A percentile compares a stretch with the other conserved stretches of the same genome.
Conservation (phyloP, 2,329 filamentous ascomycete genomes). For the Fusarium sp. region DNA sequence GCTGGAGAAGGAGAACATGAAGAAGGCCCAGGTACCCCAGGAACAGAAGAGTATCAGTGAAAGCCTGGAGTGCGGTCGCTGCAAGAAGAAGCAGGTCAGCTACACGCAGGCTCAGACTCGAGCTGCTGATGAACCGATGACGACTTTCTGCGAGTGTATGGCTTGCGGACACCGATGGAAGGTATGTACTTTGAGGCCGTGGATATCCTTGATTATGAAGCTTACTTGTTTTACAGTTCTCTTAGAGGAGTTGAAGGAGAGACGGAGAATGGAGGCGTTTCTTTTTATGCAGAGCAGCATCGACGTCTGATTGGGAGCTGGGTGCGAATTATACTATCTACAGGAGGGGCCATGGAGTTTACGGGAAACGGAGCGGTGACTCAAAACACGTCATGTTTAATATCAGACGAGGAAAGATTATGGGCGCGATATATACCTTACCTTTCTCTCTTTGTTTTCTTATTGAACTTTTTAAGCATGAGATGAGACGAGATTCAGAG, state of each 20-base stretch:
- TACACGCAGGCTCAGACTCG: constrained; percentile 97
- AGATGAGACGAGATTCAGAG: not conserved
- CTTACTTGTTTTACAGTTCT: constrained; percentile 45
- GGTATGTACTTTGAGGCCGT: constrained; percentile 61
- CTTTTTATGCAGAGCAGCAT: constrained; percentile 36
- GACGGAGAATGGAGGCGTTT: constrained; percentile 31
- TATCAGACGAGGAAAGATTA: constrained; percentile 44
- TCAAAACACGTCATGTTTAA: constrained; percentile 41
- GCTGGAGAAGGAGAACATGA: constrained; percentile 94
- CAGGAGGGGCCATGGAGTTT: constrained; percentile 46
- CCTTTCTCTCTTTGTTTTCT: constrained; percentile 42
- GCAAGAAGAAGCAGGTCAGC: constrained; percentile 92
- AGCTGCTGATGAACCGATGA: constrained; percentile 94
- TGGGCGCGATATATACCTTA: constrained; percentile 45
- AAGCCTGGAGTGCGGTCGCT: constrained; percentile 90
- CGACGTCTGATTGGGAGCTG: constrained; percentile 30
- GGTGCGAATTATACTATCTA: constrained; percentile 21
- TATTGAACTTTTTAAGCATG: constrained; percentile 24
- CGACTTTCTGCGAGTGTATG: constrained; percentile 81
- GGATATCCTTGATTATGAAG: not conserved
- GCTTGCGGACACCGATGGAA: constrained; percentile 81
- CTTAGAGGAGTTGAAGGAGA: constrained; percentile 36
- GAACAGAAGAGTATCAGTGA: constrained; percentile 91
- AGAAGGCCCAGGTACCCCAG: constrained; percentile 94
- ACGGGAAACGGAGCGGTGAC: constrained; percentile 45